Evolutionary conservation across 495 filamentous ascomycete species (phyloP).

Genomic region (Recurvomyces mirabilis): DNA sequence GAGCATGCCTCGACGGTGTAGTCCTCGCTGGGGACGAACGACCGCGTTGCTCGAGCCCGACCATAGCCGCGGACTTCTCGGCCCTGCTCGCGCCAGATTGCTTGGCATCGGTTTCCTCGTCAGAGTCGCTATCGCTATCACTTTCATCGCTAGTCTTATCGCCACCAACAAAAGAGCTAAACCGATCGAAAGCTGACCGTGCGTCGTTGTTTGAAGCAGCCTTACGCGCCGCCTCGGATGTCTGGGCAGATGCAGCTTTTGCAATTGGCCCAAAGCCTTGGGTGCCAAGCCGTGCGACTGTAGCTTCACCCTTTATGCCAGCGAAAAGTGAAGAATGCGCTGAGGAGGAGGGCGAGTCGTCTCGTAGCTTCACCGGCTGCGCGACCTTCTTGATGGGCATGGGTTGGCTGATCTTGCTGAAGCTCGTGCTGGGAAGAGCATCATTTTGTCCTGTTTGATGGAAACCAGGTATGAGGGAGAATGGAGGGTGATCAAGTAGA

Average conservation of each 20-base stretch:
- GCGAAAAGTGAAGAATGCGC: not conserved
- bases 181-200: conserved; percentile 8
- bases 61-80: too few relatives aligned
- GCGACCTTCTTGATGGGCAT: too few relatives aligned
- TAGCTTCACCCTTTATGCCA: not conserved
- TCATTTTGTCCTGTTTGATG: too few relatives aligned
- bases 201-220: not conserved
- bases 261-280: too few relatives aligned
- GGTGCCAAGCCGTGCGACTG: too few relatives aligned
- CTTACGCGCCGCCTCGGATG: not conserved
- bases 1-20: not conserved
- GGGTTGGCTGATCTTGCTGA: too few relatives aligned
- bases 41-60: not conserved
- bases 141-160: conserved; percentile 1
- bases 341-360: too few relatives aligned
- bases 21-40: not conserved
- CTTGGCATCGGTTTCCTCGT: not conserved
- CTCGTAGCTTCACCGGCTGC: too few relatives aligned
- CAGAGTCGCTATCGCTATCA: conserved; percentile 1
- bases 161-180: conserved; percentile 7
- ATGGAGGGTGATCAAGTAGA: too few relatives aligned
- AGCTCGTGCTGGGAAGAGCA: too few relatives aligned
- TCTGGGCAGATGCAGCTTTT: not conserved
- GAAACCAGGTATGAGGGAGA: too few relatives aligned
- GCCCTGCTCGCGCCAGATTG: not conserved